These are phyloP conservation scores for Kwoniella sp. DNA, from an alignment of 768 basidiomycete species.

Conservation along the genomic window DNA sequence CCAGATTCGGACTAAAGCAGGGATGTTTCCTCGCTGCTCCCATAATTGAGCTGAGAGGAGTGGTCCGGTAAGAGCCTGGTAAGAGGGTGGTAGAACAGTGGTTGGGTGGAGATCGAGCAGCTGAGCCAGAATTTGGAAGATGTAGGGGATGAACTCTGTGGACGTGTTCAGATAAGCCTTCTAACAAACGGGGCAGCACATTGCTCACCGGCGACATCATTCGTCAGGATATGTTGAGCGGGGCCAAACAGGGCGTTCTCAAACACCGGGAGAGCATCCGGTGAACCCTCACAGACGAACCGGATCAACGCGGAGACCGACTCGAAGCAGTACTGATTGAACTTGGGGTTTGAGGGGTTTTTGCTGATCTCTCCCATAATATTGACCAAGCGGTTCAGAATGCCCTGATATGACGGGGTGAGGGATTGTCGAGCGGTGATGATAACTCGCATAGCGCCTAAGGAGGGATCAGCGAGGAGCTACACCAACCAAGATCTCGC, in stretches of 20 bases:
- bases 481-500: not conserved
- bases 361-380: slow-evolving; percentile 85
- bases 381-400: slow-evolving; percentile 67
- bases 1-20: slow-evolving; percentile 82
- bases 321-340: slow-evolving; percentile 97
- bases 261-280: slow-evolving; percentile 65
- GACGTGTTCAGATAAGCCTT: not conserved
- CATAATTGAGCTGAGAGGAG: slow-evolving; percentile 80
- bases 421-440: slow-evolving; percentile 78
- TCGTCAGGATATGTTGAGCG: slow-evolving; percentile 78
- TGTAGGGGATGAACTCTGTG: slow-evolving; percentile 91
- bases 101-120: slow-evolving; percentile 78
- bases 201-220: slow-evolving; percentile 82
- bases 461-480: not conserved
- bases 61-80: slow-evolving; percentile 72
- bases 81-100: slow-evolving; percentile 63
- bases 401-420: slow-evolving; percentile 62
- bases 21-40: slow-evolving; percentile 91
- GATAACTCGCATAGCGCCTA: slow-evolving; percentile 92
- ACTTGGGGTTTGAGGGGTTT: slow-evolving; percentile 95
- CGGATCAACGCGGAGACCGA: slow-evolving; percentile 88
- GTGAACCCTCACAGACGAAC: slow-evolving; percentile 75
- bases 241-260: slow-evolving; percentile 78
- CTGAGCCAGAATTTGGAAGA: slow-evolving; percentile 93
- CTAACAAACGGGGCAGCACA: not conserved